Percentiles rank a stretch among this genome's conserved stretches.
phyloP scores from a whole-genome alignment of 495 filamentous ascomycete species.

The Neurospora sp. region DNA sequence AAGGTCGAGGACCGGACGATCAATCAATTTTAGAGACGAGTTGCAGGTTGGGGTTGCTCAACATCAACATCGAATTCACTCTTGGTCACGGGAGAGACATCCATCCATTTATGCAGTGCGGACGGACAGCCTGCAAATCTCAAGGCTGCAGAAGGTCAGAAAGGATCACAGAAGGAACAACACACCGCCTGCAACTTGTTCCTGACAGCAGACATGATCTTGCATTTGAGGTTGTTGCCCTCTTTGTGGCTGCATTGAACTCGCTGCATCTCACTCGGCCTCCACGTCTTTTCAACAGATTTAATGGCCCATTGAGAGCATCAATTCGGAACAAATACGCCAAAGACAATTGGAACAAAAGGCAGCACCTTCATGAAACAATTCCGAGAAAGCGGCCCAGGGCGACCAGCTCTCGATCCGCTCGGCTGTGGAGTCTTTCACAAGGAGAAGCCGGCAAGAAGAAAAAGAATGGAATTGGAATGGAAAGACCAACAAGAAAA shows the following conservation, averaged over 20 bases:
- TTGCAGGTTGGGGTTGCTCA: neutral
- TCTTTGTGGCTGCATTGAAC: neutral
- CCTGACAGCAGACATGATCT: neutral
- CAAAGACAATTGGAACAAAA: neutral
- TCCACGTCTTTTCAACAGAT: neutral
- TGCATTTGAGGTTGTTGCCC: neutral
- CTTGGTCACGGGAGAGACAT: neutral
- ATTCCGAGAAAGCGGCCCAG: neutral
- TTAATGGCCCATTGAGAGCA: no score
- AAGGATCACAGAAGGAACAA: neutral
- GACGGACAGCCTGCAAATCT: neutral
- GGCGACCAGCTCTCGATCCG: neutral
- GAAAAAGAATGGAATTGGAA: neutral
- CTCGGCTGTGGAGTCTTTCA: neutral
- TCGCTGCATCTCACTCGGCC: neutral
- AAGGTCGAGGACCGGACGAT: neutral
- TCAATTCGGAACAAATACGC: neutral
- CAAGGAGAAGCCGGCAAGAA: neutral
- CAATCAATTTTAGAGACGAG: neutral
- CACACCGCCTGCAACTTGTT: neutral
- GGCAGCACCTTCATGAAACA: neutral
- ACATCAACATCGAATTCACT: neutral
- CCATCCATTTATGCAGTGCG: neutral
- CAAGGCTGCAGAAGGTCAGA: neutral
- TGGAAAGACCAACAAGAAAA: neutral